Conservation (phyloP, 768 basidiomycete species). For the Gloeophyllum trabeum region DNA sequence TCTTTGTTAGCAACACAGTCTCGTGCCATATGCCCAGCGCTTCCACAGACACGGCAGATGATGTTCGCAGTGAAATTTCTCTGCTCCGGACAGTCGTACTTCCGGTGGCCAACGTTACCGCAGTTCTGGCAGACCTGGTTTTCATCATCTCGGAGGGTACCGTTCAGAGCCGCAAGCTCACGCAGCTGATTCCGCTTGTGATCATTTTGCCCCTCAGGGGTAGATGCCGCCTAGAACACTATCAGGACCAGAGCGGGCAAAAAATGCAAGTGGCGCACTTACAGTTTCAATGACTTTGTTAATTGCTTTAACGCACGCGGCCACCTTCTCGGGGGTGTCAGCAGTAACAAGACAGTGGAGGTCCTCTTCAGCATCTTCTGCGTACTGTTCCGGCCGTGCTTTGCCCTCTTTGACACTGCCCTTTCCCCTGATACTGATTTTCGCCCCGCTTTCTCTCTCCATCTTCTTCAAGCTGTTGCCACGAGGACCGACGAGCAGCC, state of each 20-base stretch:
- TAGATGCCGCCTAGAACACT: slow-evolving; percentile 77
- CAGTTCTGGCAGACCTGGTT: slow-evolving; percentile 99
- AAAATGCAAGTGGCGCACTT: slow-evolving; percentile 20
- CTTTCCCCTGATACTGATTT: slow-evolving; percentile 97
- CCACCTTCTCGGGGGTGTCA: slow-evolving; percentile 88
- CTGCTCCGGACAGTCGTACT: slow-evolving; percentile 98
- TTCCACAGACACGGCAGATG: slow-evolving; percentile 97
- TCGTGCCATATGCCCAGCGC: slow-evolving; percentile 97
- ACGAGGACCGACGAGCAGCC: slow-evolving; percentile 93
- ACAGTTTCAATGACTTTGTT: slow-evolving; percentile 98
- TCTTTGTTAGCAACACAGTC: slow-evolving; percentile 94
- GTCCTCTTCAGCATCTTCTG: slow-evolving; percentile 97
- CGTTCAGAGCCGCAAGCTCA: slow-evolving; percentile 94
- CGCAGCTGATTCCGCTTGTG: slow-evolving; percentile 99
- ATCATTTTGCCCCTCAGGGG: slow-evolving; percentile 98
- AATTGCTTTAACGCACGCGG: slow-evolving; percentile 86
- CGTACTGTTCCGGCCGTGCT: slow-evolving; percentile 86
- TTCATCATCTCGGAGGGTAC: slow-evolving; percentile 98
- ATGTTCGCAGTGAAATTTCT: slow-evolving; percentile 99
- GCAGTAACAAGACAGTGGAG: slow-evolving; percentile 94
- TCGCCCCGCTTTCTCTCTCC: slow-evolving; percentile 96
- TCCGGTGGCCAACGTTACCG: slow-evolving; percentile 88
- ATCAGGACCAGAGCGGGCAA: slow-evolving; percentile 2
- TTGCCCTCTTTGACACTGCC: slow-evolving; percentile 99
- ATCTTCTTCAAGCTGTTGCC: slow-evolving; percentile 99